Base-by-base conservation (phyloP, 805 yeast genomes). In the Dipodascus geniculatus region DNA sequence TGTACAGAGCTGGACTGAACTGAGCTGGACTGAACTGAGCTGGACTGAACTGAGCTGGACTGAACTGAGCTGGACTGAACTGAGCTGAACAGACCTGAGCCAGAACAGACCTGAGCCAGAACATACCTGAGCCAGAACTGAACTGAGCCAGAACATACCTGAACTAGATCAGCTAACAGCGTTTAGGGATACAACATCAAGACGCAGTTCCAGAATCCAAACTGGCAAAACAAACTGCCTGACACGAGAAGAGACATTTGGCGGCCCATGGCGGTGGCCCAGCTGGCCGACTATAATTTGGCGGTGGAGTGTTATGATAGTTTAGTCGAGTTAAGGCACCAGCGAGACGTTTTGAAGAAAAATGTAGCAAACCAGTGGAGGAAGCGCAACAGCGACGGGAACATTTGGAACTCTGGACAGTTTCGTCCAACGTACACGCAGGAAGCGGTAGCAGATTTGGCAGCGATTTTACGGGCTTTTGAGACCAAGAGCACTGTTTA, bases 351-450 rank as follows among this genome's bases (percentile, higher is more conserved):
- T 22, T 66, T 74, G n/a, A 73, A 76, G 57, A 67, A 68, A 51
- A 70, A 72, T 38, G 80, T 79, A 61, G 87, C 91, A 23, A 77
- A 79, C 62, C 71, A 74, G 48, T 71, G 84, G 75, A 77, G 96
- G 63, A 81, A 80, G 63, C 80, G 85, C 65, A 80, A 85, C 64
- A 78, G 75, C 48, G 86, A 80, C 55, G 93, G 95, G 1, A 83
- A 86, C 69, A 80, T 83, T 51, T 89, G 96, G 96, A 83, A 74
- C 66, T 79, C 84, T 54, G 91, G 87, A 49, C 95, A 87, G 69
- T 91, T 78, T 72, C 79, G 96, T 64, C 97, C 97, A 23, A 82
- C 93, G 0, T 87, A 83, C 69, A 75, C 95, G 11, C 96, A 87
- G 67, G 97, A 90, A 68, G 85, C 96, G 1, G 88, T 87, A 24